Percentiles rank a stretch among this genome's conserved stretches.
Conservation (phyloP, 495 filamentous ascomycete genomes). For the Cladorrhinum samala region DNA sequence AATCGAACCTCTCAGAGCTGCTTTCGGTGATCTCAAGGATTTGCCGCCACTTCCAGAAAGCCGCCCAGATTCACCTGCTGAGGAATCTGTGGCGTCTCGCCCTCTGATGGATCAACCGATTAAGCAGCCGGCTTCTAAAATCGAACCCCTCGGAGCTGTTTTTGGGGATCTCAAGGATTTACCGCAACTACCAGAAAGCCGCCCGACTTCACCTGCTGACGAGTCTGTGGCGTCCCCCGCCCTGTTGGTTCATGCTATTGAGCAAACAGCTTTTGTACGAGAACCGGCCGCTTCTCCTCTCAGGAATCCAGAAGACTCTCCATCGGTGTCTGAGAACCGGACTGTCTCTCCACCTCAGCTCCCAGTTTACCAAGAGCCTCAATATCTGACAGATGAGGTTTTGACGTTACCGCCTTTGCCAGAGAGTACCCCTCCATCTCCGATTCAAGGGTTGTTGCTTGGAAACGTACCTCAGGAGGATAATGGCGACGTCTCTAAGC, state of each 20-base stretch:
- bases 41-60: conserved; percentile 3
- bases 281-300: background rate
- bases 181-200: conserved; percentile 1
- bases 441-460: background rate
- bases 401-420: background rate
- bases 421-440: background rate
- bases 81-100: background rate
- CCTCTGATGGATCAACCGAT: too few relatives aligned
- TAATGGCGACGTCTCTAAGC: background rate
- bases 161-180: background rate
- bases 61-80: background rate
- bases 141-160: too few relatives aligned
- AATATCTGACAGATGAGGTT: background rate
- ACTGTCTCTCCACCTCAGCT: background rate
- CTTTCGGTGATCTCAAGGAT: background rate
- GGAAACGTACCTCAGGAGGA: background rate
- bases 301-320: background rate
- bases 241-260: too few relatives aligned
- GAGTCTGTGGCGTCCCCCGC: background rate
- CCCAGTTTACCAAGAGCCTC: background rate
- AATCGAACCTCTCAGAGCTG: too few relatives aligned
- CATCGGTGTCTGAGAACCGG: background rate
- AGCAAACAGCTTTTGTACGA: too few relatives aligned
- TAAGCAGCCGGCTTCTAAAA: too few relatives aligned
- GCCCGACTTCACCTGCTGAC: background rate